These are phyloP conservation scores for Aspergillus quadrilineatus DNA, from an alignment of 2,329 filamentous ascomycete genomes.

Conservation along the genomic window DNA sequence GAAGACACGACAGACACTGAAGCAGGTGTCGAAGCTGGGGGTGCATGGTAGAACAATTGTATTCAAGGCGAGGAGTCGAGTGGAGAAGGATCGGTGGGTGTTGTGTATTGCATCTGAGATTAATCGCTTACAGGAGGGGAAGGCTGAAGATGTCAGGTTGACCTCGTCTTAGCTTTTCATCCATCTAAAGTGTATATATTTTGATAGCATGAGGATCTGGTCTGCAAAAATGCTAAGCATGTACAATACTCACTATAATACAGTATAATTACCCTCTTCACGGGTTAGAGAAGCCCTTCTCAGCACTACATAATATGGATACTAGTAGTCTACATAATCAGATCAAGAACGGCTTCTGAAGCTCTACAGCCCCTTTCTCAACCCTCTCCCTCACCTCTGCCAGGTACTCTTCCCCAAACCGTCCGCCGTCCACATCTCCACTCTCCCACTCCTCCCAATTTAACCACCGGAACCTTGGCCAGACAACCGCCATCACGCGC, in stretches of 20 bases:
- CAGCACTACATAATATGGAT: not conserved
- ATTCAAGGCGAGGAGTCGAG: constrained; percentile 63
- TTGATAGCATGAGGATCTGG: not conserved
- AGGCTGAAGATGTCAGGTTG: constrained; percentile 52
- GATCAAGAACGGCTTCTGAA: constrained; percentile 32
- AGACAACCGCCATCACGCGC: constrained; percentile 69
- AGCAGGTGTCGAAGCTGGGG: constrained; percentile 60
- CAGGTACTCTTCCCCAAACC: constrained; percentile 32
- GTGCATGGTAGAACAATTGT: constrained; percentile 62
- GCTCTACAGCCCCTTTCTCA: constrained; percentile 37
- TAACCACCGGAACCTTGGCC: constrained; percentile 52
- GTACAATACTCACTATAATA: not conserved
- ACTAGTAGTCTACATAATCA: not conserved
- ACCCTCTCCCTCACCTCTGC: constrained; percentile 37
- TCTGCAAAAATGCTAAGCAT: too few species aligned
- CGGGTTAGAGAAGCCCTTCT: not conserved
- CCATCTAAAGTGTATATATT: not conserved
- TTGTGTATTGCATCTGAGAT: constrained; percentile 66
- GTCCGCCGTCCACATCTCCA: constrained; percentile 23
- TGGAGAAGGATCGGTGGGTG: constrained; percentile 68
- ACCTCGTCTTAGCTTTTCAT: constrained; percentile 1
- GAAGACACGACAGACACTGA: constrained; percentile 50
- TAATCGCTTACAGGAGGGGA: constrained; percentile 54
- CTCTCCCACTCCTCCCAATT: constrained; percentile 41
- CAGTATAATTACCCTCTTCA: not conserved